Evolutionary conservation across 2,329 filamentous ascomycete species (phyloP), one percentile per base, ranked within the genome.

Genomic region (Parafenestella ontariensis): DNA sequence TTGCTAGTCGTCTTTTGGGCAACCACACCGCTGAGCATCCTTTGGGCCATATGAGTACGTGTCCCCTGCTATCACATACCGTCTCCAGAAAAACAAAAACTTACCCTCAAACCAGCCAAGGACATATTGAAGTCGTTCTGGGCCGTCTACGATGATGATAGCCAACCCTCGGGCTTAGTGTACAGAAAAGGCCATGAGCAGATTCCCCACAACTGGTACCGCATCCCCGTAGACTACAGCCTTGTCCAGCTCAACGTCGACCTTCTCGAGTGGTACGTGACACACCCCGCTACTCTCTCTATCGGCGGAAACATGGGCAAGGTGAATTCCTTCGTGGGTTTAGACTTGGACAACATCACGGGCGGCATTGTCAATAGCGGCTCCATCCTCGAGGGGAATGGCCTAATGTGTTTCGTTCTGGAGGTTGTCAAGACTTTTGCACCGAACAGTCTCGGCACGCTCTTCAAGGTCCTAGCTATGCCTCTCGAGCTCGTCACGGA

Each of bases 181-280:
- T 67, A 67, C 58, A 77, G 76, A 8, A 62, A 75, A 21, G 82
- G 83, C n/a, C 78, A 78, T 61, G 82, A 85, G 59, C 74, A 77
- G 3, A 82, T 85, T 37, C 82, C 83, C 0, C 74, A 78, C 21
- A 84, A 84, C 68, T 85, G 81, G 79, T 85, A 81, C 67, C 76
- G 77, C 36, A 73, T 64, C 5, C 68, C 72, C 0, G 64, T 76
- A 0, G 81, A 83, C 44, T 85, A 82, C 52, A 77, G 78, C n/a
- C 70, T 83, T 7, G 61, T 81, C 5, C 70, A 48, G 18, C 52
- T 67, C 15, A 67, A 67, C 39, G 18, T 66, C 26, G 65, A 68
- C 28, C 33, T 62, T 20, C 34, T 66, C 5, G 26, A 33, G 9
- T 65, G 63, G 61, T 34, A 57, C 15, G 1, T 48, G 24, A 62